Conservation (phyloP, 768 basidiomycete species). For the Boletus edulis region DNA sequence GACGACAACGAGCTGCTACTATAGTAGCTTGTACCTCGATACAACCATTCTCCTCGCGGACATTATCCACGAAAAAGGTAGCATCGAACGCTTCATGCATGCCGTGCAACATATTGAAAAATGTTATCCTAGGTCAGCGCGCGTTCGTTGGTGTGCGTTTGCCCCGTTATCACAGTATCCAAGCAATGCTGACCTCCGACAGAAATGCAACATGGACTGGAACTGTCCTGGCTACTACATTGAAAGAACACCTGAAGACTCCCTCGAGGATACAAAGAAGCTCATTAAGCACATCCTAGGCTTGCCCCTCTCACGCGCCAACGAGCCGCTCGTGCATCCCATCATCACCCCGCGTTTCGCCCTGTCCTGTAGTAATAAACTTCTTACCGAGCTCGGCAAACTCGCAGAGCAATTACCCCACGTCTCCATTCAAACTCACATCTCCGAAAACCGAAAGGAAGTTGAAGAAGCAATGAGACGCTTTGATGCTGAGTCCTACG, state of each 20-base stretch:
- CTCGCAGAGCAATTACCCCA: slow-evolving; percentile 54
- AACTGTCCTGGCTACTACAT: slow-evolving; percentile 65
- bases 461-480: slow-evolving; percentile 58
- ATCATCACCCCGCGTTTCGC: slow-evolving; percentile 94
- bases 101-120: slow-evolving; percentile 1
- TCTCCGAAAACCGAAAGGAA: slow-evolving; percentile 78
- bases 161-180: not conserved
- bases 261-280: slow-evolving; percentile 56
- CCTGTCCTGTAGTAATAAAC: slow-evolving; percentile 70
- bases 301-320: slow-evolving; percentile 35
- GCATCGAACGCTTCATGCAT: slow-evolving; percentile 3
- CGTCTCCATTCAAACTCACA: slow-evolving; percentile 86
- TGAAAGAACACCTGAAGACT: slow-evolving; percentile 51
- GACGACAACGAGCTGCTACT: slow-evolving; percentile 94
- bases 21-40: slow-evolving; percentile 75
- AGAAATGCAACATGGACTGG: slow-evolving; percentile 43
- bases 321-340: slow-evolving; percentile 71
- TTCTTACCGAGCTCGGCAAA: slow-evolving; percentile 57
- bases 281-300: slow-evolving; percentile 68
- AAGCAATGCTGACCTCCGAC: slow-evolving; percentile 7
- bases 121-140: slow-evolving; percentile 59
- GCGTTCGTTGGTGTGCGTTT: slow-evolving; percentile 75
- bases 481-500: slow-evolving; percentile 70
- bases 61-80: slow-evolving; percentile 57
- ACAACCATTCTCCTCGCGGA: slow-evolving; percentile 78